Evolutionary conservation across 2,329 filamentous ascomycete genomes (phyloP), one percentile per base, ranked within the genome.

Genomic region (Phyllosticta capitalensis): DNA sequence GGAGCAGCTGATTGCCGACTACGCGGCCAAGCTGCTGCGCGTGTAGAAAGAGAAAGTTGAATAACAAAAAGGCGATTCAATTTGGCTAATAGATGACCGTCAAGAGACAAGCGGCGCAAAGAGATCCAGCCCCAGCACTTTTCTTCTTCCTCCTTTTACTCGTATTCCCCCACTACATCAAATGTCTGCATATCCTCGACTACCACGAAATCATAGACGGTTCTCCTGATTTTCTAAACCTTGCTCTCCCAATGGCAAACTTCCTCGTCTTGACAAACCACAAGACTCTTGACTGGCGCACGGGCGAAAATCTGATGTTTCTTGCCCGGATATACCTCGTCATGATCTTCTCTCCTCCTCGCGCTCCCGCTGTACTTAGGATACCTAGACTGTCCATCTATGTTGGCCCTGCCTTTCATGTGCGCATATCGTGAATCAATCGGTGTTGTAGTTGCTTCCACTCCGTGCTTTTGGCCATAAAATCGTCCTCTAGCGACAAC

Each of bases 11-110:
- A 96, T 99, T 71, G 87, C 90, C 75, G 80, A 88, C 68, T 92
- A 94, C 74, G 88, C 88, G 59, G 90, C 87, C 67, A 97, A 96
- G 85, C 81, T 97, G 68, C 81, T 99, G 71, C 83, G 85, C 66
- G 79, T 95, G 72, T 94, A 85, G 57, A 52, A 55, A 59, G 55
- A 38, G 51, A 52, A 28, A 59, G 56, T n/a, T 54, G 38, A 54
- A 59, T 4, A 26, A 26, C 7, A 45, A 17, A 52, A 55, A 45
- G 20, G 12, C 22, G 50, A 26, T 24, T 52, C 20, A 52, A 21
- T 5, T 45, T 45, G 38, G 38, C 38, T n/a, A 45, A n/a, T 45
- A 45, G 14, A 45, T n/a, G 38, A 45, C 17, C 38, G 38, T 45
- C 38, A 45, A 45, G 14, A 45, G 14, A 45, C 38, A 19, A 45